Conservation (phyloP, 75 land plant species). For the Pseudotsuga menziesii region DNA sequence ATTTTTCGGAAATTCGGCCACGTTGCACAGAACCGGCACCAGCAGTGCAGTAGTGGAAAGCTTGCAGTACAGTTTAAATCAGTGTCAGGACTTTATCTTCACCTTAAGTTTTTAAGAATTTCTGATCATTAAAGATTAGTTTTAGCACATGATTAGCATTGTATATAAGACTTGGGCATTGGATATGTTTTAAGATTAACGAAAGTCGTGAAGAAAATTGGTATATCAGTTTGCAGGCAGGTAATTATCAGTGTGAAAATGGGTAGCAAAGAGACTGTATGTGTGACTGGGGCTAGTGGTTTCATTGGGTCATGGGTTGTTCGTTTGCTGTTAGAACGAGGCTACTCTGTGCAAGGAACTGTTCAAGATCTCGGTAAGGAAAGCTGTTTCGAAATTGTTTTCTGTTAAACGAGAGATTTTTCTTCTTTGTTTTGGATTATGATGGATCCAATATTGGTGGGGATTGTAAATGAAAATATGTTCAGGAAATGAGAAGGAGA, state of each 20-base stretch:
- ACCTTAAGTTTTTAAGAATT: no score
- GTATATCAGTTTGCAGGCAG: neutral
- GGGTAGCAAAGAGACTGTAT: slow-evolving; percentile 25
- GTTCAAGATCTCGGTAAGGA: slow-evolving; percentile 14
- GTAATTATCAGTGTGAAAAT: neutral
- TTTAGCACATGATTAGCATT: no score
- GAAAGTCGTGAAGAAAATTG: neutral
- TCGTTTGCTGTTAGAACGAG: slow-evolving; percentile 26
- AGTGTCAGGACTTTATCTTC: no score
- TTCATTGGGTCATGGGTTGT: slow-evolving; percentile 61
- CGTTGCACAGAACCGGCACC: no score
- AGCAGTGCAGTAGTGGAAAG: no score
- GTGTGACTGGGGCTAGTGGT: slow-evolving; percentile 66
- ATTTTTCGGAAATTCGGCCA: no score
- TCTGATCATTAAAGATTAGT: no score
- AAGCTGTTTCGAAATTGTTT: no score
- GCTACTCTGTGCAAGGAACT: slow-evolving; percentile 47
- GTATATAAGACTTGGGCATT: no score
- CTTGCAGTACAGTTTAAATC: no score
- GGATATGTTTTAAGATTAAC: neutral
- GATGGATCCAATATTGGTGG: neutral
- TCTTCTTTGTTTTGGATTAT: neutral
- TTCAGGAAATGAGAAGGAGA: slow-evolving; percentile 45
- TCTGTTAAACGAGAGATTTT: neutral
- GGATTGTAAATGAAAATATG: neutral